Evolutionary conservation across 1,284 basidiomycete species (phyloP).

Genomic region (Pascua guehoae): DNA sequence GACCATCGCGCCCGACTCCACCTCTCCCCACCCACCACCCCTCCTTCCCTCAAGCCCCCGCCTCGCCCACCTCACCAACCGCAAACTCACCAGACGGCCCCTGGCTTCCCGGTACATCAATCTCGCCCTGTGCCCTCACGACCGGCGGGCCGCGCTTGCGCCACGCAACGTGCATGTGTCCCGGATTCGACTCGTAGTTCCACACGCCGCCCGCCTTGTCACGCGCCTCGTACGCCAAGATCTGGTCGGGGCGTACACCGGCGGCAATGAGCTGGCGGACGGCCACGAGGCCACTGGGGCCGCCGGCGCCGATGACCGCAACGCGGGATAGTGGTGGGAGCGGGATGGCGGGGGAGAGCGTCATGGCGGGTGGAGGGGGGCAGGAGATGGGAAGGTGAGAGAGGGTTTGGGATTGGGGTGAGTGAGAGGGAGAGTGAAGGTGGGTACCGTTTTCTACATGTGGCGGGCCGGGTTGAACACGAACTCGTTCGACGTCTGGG

Average conservation of each 20-base stretch:
- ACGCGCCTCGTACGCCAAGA: constrained; percentile 30
- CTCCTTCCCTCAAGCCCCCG: too few relatives aligned
- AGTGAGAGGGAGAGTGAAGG: not conserved
- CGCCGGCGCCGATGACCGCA: constrained; percentile 51
- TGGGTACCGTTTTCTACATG: not conserved
- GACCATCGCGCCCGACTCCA: not conserved
- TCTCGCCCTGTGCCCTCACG: constrained; percentile 10
- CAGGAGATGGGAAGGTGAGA: not conserved
- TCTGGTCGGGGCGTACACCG: constrained; percentile 21
- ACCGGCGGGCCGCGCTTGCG: constrained; percentile 10
- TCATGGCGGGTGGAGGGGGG: not conserved
- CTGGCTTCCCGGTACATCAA: constrained; percentile 4
- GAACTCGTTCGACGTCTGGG: too few relatives aligned
- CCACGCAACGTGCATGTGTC: constrained; percentile 14
- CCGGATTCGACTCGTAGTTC: constrained; percentile 22
- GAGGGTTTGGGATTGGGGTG: not conserved
- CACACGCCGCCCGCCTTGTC: constrained; percentile 23
- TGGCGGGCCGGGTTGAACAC: not conserved
- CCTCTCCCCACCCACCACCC: not conserved
- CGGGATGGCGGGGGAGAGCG: constrained; percentile 14
- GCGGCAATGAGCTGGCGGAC: constrained; percentile 45
- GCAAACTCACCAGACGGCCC: constrained; percentile 18
- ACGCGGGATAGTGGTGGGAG: constrained; percentile 30
- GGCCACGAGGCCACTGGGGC: constrained; percentile 47
- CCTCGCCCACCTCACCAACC: too few relatives aligned